Percentiles rank a stretch among this genome's conserved stretches.
phyloP scores from a whole-genome alignment of 75 land plant genomes.

The Pinus taeda region DNA sequence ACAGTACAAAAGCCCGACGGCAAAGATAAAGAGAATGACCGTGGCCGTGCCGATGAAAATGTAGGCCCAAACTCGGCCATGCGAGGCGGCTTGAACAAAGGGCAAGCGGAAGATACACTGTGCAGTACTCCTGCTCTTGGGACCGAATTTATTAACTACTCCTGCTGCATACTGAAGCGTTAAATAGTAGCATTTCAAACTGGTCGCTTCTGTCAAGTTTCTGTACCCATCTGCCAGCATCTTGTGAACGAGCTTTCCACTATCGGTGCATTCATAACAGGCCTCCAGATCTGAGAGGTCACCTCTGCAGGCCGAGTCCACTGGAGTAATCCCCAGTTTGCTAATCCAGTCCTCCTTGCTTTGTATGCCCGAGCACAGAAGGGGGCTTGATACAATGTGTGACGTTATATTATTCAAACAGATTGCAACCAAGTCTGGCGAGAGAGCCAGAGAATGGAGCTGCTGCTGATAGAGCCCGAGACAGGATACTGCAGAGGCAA shows the following conservation, averaged over 20 bases:
- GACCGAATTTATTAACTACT: constrained; percentile 54
- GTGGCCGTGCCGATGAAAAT: constrained; percentile 18
- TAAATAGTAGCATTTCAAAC: constrained; percentile 37
- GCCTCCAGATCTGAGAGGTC: constrained; percentile 34
- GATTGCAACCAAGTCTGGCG: constrained; percentile 10
- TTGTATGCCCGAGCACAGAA: constrained; percentile 47
- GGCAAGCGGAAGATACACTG: constrained; percentile 30
- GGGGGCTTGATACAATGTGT: constrained; percentile 31
- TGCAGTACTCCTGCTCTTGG: constrained; percentile 31
- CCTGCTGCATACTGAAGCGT: constrained; percentile 60
- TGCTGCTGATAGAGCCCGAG: constrained; percentile 24
- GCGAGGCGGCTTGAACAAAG: not conserved
- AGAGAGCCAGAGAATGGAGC: constrained; percentile 23
- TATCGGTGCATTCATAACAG: constrained; percentile 50
- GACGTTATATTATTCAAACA: constrained; percentile 32
- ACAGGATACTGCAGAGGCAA: constrained; percentile 48
- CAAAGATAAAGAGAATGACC: constrained; percentile 15
- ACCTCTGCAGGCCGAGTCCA: constrained; percentile 45
- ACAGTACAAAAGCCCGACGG: constrained; percentile 7
- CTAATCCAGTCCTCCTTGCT: constrained; percentile 31
- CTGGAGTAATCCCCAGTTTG: constrained; percentile 24
- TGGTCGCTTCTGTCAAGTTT: not conserved
- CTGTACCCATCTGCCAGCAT: not conserved
- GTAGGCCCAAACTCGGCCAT: constrained; percentile 9
- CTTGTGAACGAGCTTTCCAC: constrained; percentile 10